Evolutionary conservation across 257 asterid genomes (phyloP), one percentile per base, ranked within the genome.

Genomic region (Nemophila menziesii): DNA sequence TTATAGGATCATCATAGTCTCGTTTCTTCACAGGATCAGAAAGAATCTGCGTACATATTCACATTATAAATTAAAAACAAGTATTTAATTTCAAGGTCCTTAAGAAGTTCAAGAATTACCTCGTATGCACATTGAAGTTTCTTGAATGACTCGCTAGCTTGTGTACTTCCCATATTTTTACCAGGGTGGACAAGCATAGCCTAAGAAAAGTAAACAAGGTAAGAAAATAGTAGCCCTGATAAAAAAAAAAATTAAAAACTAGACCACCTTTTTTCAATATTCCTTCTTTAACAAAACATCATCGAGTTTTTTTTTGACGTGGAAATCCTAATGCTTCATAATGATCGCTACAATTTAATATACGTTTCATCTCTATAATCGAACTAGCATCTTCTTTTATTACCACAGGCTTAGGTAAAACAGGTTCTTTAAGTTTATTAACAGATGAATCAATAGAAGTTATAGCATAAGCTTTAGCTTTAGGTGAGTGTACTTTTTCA

Each of bases 141-240:
- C 74, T 90, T 85, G 57, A 90, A 90, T 4, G 99, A 90, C 65
- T 90, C 99, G 62, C 94, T 77, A 39, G 99, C 92, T 56, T 66
- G 72, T 19, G 87, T 68, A 55, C 79, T 81, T 61, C 99, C 96
- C 96, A 81, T 85, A 62, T 90, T 90, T 67, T 90, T 90, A 65
- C 85, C 99, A 6, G 96, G 99, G 67, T 90, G 99, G 60, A 90
- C 96, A 57, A 90, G 92, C 93, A 85, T 85, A 51, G 99, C 96
- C 99, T 90, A 67, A 13, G 20, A 17, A 22, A 21, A 40, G 45
- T 18, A n/a, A 20, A 40, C 39, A 27, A 7, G 27, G 19, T 21
- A 2, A 20, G n/a, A n/a, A n/a, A n/a, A n/a, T n/a, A n/a, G n/a
- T n/a, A 33, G n/a, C 8, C 47, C n/a, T n/a, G n/a, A 39, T 10